Evolutionary conservation across 257 asterid genomes (phyloP).

Genomic region (Solanum sitiens): DNA sequence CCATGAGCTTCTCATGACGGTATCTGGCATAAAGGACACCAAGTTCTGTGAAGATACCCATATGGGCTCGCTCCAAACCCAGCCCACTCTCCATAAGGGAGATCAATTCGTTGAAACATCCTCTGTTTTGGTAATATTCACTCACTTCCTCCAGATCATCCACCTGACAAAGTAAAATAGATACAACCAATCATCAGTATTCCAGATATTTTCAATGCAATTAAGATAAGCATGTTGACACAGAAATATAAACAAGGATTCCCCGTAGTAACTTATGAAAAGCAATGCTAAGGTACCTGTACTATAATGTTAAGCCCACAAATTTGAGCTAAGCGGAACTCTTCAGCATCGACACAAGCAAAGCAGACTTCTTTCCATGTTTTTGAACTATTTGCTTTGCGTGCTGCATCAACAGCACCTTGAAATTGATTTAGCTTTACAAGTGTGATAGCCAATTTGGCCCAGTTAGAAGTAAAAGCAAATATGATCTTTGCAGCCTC

Average conservation of each 20-base stretch:
- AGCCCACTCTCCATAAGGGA: conserved; percentile 99
- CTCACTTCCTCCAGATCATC: conserved; percentile 30
- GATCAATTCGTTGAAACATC: conserved; percentile 59
- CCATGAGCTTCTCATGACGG: conserved; percentile 99
- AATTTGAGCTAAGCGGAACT: conserved; percentile 27
- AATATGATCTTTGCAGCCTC: conserved; percentile 89
- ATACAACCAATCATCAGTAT: neutral
- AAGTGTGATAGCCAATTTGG: conserved; percentile 80
- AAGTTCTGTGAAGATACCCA: conserved; percentile 98
- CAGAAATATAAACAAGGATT: neutral
- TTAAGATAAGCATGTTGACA: neutral
- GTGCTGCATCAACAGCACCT: conserved; percentile 99
- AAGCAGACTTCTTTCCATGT: conserved; percentile 99
- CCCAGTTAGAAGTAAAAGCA: conserved; percentile 96
- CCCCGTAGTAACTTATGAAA: neutral
- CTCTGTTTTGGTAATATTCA: conserved; percentile 22
- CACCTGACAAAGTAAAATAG: conserved; percentile 28
- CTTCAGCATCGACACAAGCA: conserved; percentile 98
- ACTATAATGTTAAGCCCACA: conserved; percentile 26
- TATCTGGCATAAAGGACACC: conserved; percentile 99
- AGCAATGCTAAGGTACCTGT: conserved; percentile 27
- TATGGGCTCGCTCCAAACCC: conserved; percentile 99
- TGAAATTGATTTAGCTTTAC: conserved; percentile 93
- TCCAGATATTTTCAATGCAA: neutral
- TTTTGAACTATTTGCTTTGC: conserved; percentile 97